Conservation (phyloP, 164 flowering plant species). For the Kalanchoe fedtschenkoi region DNA sequence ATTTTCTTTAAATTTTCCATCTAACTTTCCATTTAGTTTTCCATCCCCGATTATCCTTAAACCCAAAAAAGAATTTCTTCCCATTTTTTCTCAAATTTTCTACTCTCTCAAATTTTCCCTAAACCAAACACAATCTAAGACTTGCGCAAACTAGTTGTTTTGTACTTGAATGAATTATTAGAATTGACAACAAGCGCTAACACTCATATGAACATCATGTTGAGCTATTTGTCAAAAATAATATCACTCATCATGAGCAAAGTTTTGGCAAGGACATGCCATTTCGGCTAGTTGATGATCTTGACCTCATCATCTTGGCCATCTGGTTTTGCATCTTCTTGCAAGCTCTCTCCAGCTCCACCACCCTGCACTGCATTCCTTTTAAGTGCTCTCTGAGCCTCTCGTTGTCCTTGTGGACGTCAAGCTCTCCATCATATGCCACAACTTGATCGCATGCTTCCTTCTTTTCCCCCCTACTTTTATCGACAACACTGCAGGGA, state of each 20-base stretch:
- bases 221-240: not conserved
- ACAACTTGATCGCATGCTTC: constrained; percentile 20
- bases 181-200: not conserved
- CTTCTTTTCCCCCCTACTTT: constrained; percentile 12
- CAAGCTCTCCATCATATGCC: constrained; percentile 40
- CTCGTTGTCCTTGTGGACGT: constrained; percentile 45
- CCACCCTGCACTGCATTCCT: constrained; percentile 74
- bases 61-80: no score
- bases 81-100: no score
- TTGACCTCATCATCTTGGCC: constrained; percentile 39
- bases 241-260: not conserved
- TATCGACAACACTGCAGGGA: constrained; percentile 14
- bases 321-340: constrained; percentile 71
- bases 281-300: not conserved
- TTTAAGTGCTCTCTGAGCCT: constrained; percentile 39
- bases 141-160: no score
- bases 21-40: no score
- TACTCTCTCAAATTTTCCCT: no score
- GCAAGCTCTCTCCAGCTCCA: constrained; percentile 77
- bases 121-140: no score
- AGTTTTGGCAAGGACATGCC: constrained; percentile 1
- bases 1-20: no score
- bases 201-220: not conserved
- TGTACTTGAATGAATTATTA: no score
- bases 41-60: no score